Evolutionary conservation across 2,329 filamentous ascomycete species (phyloP).

Genomic region (Helotiales sp.): DNA sequence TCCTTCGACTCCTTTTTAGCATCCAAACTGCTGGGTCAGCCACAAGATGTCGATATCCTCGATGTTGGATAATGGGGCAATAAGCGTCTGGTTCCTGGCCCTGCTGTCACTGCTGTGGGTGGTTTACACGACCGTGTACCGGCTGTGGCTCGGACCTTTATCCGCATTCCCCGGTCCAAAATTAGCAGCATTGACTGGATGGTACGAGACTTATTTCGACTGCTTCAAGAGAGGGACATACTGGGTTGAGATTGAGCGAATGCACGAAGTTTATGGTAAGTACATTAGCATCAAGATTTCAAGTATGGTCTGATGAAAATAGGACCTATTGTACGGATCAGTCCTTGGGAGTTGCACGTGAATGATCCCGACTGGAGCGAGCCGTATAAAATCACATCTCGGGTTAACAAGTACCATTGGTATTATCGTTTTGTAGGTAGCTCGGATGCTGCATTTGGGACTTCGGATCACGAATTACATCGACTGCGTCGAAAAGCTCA

Average conservation of each 20-base stretch:
- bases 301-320: background rate
- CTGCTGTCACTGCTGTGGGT: too few species aligned
- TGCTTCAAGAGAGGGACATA: constrained; percentile 10
- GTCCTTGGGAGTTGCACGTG: constrained; percentile 32
- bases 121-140: too few species aligned
- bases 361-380: constrained; percentile 29
- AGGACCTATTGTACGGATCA: constrained; percentile 32
- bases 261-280: constrained; percentile 31
- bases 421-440: constrained; percentile 11
- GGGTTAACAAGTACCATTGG: constrained; percentile 15
- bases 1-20: too few species aligned
- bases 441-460: constrained; percentile 17
- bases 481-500: constrained; percentile 16
- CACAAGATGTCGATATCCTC: too few species aligned
- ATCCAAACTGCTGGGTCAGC: too few species aligned
- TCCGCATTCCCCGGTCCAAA: constrained; percentile 37
- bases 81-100: too few species aligned
- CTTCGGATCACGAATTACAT: constrained; percentile 19
- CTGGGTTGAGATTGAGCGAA: constrained; percentile 21
- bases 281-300: background rate
- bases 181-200: constrained; percentile 31
- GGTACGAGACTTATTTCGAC: constrained; percentile 31
- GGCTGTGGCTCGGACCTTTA: too few species aligned
- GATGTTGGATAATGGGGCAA: too few species aligned
- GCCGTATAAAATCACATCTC: constrained; percentile 11